Evolutionary conservation across 495 filamentous ascomycete species (phyloP), one percentile per base, ranked within the genome.

Genomic region (Friedmanniomyces simplex): DNA sequence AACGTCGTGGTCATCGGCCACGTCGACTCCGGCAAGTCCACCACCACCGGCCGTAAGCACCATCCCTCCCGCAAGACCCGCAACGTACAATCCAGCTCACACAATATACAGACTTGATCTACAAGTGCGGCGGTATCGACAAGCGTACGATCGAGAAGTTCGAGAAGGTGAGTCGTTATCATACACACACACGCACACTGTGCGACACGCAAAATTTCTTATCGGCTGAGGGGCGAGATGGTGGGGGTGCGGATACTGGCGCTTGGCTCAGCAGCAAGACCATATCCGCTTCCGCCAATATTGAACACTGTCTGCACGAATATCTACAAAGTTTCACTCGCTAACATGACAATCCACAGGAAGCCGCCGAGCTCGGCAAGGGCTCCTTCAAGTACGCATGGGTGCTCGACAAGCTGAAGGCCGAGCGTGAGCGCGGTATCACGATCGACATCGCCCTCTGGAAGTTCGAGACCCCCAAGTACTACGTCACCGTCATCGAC

Each of bases 371-470:
- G 77, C 82, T 98, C 75, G 93, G 93, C 77, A 98, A 98, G 84
- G 93, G 93, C 79, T 98, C 93, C 73, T 98, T 98, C 90, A 98
- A 98, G 84, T 98, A 98, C 79, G 93, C 93, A 67, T 98, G 93
- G 93, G 93, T 98, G 80, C 84, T 98, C 73, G 93, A 98, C 88
- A 98, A 98, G 79, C 87, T 98, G 71, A 98, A 98, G 89, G 90
- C 93, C 67, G 93, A 98, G 90, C 93, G 93, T 88, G 93, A 98
- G 83, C 93, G 93, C 89, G 93, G 93, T 95, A 98, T 98, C 88
- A 98, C 93, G 79, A 98, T 98, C 75, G 93, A 98, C 76, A 97
- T 98, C 73, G 93, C 94, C 71, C 89, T 98, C 80, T 98, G 93
- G 93, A 98, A 96, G 87, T 98, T 98, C 84, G 89, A 97, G 82